These are phyloP conservation scores for Scortechinia acanthostroma DNA, from an alignment of 2,329 filamentous ascomycete genomes.

Conservation along the genomic window DNA sequence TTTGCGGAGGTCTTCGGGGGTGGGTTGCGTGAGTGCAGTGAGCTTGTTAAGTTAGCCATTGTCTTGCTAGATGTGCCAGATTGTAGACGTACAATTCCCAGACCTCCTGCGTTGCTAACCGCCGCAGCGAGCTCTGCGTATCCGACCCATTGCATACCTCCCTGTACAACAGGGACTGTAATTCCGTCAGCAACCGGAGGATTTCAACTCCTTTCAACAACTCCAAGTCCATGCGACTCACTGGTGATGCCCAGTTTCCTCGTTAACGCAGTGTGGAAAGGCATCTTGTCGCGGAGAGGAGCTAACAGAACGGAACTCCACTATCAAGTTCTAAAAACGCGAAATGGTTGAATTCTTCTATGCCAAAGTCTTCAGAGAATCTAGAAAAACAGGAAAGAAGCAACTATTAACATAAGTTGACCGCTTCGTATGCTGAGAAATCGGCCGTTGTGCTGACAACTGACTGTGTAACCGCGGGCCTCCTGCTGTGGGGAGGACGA, in stretches of 20 bases:
- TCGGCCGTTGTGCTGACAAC: too few relatives aligned
- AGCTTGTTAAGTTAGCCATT: slow-evolving; percentile 19
- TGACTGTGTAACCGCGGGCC: neutral
- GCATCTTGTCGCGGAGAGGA: slow-evolving; percentile 28
- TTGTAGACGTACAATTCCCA: slow-evolving; percentile 48
- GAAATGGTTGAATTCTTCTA: too few relatives aligned
- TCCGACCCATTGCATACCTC: slow-evolving; percentile 81
- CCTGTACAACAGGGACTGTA: slow-evolving; percentile 73
- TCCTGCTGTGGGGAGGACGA: neutral
- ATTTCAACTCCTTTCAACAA: too few relatives aligned
- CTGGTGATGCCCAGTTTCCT: slow-evolving; percentile 44
- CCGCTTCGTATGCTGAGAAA: neutral
- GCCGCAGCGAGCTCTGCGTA: slow-evolving; percentile 73
- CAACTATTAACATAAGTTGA: neutral
- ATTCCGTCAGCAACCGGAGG: slow-evolving; percentile 4
- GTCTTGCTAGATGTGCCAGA: neutral
- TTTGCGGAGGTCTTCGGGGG: slow-evolving; percentile 81
- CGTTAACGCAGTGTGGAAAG: slow-evolving; percentile 49
- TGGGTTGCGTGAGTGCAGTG: slow-evolving; percentile 85
- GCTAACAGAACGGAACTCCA: too few relatives aligned
- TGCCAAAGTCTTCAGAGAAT: too few relatives aligned
- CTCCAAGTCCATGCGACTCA: neutral
- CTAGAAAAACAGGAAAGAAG: neutral
- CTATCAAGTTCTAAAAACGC: too few relatives aligned
- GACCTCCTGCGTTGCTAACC: slow-evolving; percentile 74